These are phyloP conservation scores for Colletotrichum sp. DNA, from an alignment of 2,329 filamentous ascomycete genomes.

Conservation along the genomic window DNA sequence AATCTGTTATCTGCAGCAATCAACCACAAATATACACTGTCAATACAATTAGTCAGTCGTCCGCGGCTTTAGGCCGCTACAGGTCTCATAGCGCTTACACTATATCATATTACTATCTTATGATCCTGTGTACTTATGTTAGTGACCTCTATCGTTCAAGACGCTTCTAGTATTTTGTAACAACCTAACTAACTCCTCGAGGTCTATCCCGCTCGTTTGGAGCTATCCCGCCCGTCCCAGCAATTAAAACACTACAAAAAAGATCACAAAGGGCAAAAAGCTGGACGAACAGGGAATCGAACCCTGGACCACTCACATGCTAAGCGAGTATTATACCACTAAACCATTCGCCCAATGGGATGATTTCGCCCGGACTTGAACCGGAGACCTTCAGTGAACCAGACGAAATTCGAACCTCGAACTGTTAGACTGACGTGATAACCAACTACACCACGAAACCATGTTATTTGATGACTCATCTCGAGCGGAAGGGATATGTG, in stretches of 20 bases:
- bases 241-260: no score
- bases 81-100: neutral
- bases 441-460: slow-evolving; percentile 43
- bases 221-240: accelerated
- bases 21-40: neutral
- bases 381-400: slow-evolving; percentile 13
- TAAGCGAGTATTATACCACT: slow-evolving; percentile 9
- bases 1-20: neutral
- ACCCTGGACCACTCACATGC: slow-evolving; percentile 6
- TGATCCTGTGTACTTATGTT: accelerated
- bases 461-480: neutral
- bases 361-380: slow-evolving; percentile 13
- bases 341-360: neutral
- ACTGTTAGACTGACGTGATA: slow-evolving; percentile 54
- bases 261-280: neutral
- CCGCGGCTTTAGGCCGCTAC: accelerated
- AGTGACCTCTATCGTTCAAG: neutral
- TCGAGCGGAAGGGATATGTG: accelerated
- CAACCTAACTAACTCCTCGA: accelerated
- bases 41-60: no score
- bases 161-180: accelerated
- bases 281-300: slow-evolving; percentile 2
- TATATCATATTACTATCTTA: neutral
- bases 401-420: neutral
- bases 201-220: neutral